Evolutionary conservation across 2,329 filamentous ascomycete species (phyloP), one percentile per base, ranked within the genome.

Genomic region (Scytalidium lignicola): DNA sequence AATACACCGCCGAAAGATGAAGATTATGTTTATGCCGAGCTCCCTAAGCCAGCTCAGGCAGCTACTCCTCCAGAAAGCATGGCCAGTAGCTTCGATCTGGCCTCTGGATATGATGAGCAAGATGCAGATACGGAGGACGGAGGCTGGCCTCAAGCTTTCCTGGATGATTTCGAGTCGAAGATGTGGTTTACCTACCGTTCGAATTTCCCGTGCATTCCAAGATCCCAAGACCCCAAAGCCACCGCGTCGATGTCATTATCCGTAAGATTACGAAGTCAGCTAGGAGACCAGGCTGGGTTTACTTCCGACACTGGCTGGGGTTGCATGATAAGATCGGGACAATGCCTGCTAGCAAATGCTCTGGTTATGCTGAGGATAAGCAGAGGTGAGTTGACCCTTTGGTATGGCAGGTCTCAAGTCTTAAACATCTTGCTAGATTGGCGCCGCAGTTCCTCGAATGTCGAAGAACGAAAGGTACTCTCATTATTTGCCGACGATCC

Each of bases 161-260:
- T 97, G 28, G 86, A 90, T 52, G 93, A 99, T 67, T 95, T 97
- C 61, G 90, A 96, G 65, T 91, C 92, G 4, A 82, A 83, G 53
- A 82, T 96, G 66, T 97, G 93, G 92, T 88, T 99, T 79, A 97
- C 92, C 9, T 99, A 99, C 64, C 83, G 93, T 46, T 93, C 85
- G 21, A 86, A 86, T 58, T 99, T 99, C 65, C 74, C 83, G 9
- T 76, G 83, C 1, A 99, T 99, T 63, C 78, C 88, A 17, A 88
- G 84, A 65, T 91, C 88, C 3, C 75, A 79, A 47, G 86, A 92
- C 57, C 83, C 87, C 0, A 83, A 83, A 60, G 86, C 89, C 13
- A 65, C 75, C 1, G 76, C 84, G 3, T 74, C 82, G 7, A 81
- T 97, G 72, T 95, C 89, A 3, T 80, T 97, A 50, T 75, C 88